phyloP scores from a whole-genome alignment of 345 rosid genomes.

The Eucalyptus marginata region DNA sequence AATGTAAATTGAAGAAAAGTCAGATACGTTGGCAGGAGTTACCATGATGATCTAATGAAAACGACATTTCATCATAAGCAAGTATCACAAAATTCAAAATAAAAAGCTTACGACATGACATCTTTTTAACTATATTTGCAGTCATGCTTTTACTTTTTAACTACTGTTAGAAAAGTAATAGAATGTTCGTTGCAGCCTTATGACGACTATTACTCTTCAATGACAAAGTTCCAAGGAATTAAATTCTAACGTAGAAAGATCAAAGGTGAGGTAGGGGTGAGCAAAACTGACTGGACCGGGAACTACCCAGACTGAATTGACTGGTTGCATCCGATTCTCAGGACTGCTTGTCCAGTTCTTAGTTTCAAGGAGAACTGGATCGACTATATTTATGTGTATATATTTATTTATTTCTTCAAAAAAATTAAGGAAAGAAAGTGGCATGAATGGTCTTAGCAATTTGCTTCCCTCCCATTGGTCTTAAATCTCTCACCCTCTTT shows the following conservation, averaged over 20 bases:
- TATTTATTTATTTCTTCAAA: too few species aligned
- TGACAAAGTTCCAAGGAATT: not conserved
- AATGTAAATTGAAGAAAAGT: not conserved
- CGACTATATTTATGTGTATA: too few species aligned
- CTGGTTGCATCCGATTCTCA: accelerated
- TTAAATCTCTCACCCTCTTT: too few species aligned
- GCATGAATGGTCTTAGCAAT: too few species aligned
- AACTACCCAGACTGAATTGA: accelerated
- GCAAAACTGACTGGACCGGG: accelerated
- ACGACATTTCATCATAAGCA: not conserved
- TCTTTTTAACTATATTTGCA: not conserved
- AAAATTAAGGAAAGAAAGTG: too few species aligned
- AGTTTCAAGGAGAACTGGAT: accelerated
- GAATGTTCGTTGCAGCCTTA: not conserved
- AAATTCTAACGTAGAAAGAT: not conserved
- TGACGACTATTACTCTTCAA: not conserved
- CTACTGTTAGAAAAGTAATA: not conserved
- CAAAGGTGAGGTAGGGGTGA: not conserved
- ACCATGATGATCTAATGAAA: not conserved
- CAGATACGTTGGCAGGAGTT: not conserved
- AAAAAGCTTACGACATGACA: not conserved
- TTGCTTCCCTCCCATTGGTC: too few species aligned
- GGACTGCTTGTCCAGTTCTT: accelerated
- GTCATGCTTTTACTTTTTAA: not conserved
- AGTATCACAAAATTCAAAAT: not conserved